A percentile compares a stretch with the other conserved stretches of the same genome.
phyloP scores from a whole-genome alignment of 306 rosid genomes.

The Prunus armeniaca region DNA sequence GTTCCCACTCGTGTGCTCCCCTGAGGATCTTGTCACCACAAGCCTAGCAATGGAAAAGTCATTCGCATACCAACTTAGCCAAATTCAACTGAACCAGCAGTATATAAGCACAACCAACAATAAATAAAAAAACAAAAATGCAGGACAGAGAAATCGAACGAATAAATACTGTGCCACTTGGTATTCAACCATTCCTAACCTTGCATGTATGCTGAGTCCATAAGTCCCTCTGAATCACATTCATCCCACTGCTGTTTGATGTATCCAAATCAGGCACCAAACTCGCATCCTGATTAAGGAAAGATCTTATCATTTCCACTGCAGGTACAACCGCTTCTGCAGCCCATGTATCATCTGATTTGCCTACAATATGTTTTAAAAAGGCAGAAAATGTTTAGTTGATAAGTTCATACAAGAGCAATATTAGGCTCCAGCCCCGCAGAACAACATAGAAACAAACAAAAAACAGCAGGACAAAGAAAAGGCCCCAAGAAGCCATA shows the following conservation, averaged over 20 bases:
- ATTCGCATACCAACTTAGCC: not conserved
- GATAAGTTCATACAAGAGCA: not conserved
- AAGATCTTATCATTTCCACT: slow-evolving; percentile 41
- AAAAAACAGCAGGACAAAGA: not conserved
- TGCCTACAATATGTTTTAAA: slow-evolving; percentile 41
- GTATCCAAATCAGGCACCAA: slow-evolving; percentile 22
- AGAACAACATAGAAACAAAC: not conserved
- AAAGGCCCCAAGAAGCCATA: slow-evolving; percentile 17
- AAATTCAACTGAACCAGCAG: not conserved
- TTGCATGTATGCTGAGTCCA: slow-evolving; percentile 87
- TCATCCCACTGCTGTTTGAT: slow-evolving; percentile 30
- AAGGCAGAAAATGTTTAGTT: not conserved
- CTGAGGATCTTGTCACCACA: slow-evolving; percentile 76
- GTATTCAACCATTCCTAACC: slow-evolving; percentile 32
- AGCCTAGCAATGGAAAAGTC: slow-evolving; percentile 50
- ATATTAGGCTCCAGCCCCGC: not conserved
- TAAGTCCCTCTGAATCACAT: slow-evolving; percentile 59
- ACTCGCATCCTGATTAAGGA: slow-evolving; percentile 41
- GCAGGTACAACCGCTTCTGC: slow-evolving; percentile 65
- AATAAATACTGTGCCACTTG: not conserved
- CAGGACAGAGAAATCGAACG: not conserved
- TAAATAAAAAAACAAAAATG: not conserved
- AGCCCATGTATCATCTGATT: slow-evolving; percentile 61
- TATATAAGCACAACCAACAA: not conserved
- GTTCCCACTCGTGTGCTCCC: slow-evolving; percentile 93